phyloP scores from a whole-genome alignment of 257 asterid genomes.

The Asclepias syriaca region DNA sequence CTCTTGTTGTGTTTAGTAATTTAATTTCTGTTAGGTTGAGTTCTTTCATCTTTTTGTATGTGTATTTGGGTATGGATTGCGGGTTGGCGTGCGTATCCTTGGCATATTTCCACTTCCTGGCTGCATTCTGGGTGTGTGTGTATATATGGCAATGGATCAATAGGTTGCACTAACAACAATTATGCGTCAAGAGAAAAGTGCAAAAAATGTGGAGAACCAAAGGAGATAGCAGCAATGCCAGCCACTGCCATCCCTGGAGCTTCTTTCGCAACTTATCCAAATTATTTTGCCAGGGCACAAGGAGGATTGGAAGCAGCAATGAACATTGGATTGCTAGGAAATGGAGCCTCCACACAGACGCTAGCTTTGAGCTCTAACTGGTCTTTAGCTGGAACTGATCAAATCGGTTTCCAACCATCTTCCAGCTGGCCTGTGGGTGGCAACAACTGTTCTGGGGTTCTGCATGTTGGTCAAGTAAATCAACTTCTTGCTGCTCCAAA shows the following conservation, averaged over 20 bases:
- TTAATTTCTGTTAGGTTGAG: conserved; percentile 51
- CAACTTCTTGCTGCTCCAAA: conserved; percentile 49
- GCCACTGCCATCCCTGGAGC: conserved; percentile 80
- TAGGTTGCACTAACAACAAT: conserved; percentile 99
- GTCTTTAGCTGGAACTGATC: conserved; percentile 49
- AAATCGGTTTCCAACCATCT: conserved; percentile 50
- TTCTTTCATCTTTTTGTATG: conserved; percentile 45
- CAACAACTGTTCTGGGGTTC: conserved; percentile 37
- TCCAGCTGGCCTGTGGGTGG: conserved; percentile 45
- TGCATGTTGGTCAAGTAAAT: conserved; percentile 38
- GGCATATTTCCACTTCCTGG: conserved; percentile 71
- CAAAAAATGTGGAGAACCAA: conserved; percentile 97
- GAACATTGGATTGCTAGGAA: conserved; percentile 36
- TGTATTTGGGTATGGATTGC: conserved; percentile 58
- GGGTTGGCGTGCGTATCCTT: conserved; percentile 79
- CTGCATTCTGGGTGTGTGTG: conserved; percentile 74
- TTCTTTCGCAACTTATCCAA: conserved; percentile 73
- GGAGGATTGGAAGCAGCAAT: conserved; percentile 53
- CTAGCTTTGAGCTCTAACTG: conserved; percentile 58
- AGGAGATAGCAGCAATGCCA: conserved; percentile 96
- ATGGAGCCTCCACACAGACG: conserved; percentile 45
- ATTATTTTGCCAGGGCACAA: conserved; percentile 78
- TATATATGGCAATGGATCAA: conserved; percentile 66
- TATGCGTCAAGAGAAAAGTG: conserved; percentile 95
- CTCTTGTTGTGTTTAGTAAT: conserved; percentile 20